Conservation (phyloP, 345 rosid genomes). For the Murraya paniculata region DNA sequence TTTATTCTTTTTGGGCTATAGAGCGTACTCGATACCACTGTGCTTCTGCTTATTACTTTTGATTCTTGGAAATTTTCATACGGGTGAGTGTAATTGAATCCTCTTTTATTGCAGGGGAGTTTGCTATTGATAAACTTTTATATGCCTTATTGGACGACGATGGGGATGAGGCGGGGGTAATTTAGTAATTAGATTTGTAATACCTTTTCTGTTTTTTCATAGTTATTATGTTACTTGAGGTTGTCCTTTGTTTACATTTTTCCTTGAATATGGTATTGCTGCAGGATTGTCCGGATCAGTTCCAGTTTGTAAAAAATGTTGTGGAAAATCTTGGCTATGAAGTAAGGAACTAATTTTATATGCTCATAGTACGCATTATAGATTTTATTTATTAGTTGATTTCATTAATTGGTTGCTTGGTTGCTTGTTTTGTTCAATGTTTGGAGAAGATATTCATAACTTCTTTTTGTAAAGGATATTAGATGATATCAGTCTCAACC, state of each 20-base stretch:
- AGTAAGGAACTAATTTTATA: constrained; percentile 39
- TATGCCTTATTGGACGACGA: constrained; percentile 35
- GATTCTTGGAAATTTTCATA: neutral
- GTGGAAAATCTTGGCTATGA: constrained; percentile 63
- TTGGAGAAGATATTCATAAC: neutral
- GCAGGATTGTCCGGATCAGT: constrained; percentile 78
- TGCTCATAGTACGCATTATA: constrained; percentile 13
- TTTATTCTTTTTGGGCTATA: neutral
- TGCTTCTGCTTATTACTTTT: neutral
- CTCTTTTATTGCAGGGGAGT: constrained; percentile 50
- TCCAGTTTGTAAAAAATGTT: constrained; percentile 55
- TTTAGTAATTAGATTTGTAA: neutral
- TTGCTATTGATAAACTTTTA: constrained; percentile 64
- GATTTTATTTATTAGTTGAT: constrained; percentile 19
- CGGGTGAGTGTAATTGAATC: constrained; percentile 17
- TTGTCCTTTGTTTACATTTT: neutral
- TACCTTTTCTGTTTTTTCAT: neutral
- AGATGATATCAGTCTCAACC: neutral
- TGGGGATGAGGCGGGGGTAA: constrained; percentile 48
- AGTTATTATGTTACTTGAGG: neutral
- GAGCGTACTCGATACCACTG: neutral
- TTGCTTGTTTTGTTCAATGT: neutral
- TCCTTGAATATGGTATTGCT: constrained; percentile 4
- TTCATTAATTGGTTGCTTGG: neutral
- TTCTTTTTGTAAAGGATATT: neutral